Conservation (phyloP, 441 rosid genomes). For the Pelargonium australe region DNA sequence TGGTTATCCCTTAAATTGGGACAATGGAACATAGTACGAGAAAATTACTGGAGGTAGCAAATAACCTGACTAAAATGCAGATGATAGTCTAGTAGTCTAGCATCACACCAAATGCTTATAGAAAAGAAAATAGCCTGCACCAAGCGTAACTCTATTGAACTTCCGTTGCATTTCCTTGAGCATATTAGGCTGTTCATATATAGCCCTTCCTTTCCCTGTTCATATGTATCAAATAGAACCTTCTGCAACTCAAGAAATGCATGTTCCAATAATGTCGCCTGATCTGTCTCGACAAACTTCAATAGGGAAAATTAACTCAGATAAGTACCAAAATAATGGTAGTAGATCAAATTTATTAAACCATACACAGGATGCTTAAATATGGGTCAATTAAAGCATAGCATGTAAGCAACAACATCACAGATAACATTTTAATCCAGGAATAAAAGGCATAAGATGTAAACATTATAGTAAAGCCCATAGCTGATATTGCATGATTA, state of each 20-base stretch:
- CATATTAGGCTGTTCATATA: constrained; percentile 58
- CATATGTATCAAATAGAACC: constrained; percentile 38
- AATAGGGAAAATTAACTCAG: constrained; percentile 26
- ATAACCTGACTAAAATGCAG: constrained; percentile 72
- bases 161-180: constrained; percentile 39
- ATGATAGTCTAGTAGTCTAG: constrained; percentile 75
- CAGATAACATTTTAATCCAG: neutral
- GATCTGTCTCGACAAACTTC: constrained; percentile 79
- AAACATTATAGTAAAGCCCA: neutral
- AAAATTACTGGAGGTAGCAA: constrained; percentile 19
- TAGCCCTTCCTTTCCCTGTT: constrained; percentile 45
- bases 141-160: constrained; percentile 38
- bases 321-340: constrained; percentile 13
- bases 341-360: constrained; percentile 3
- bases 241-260: constrained; percentile 59
- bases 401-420: constrained; percentile 1
- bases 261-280: constrained; percentile 53
- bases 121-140: constrained; percentile 55
- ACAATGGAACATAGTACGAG: constrained; percentile 8
- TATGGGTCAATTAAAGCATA: neutral
- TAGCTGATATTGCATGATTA: neutral
- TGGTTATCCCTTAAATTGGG: constrained; percentile 12
- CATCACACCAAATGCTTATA: constrained; percentile 73
- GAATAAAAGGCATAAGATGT: neutral
- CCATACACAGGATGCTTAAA: neutral